Conservation (phyloP, 768 basidiomycete species). For the Suillus americanus region DNA sequence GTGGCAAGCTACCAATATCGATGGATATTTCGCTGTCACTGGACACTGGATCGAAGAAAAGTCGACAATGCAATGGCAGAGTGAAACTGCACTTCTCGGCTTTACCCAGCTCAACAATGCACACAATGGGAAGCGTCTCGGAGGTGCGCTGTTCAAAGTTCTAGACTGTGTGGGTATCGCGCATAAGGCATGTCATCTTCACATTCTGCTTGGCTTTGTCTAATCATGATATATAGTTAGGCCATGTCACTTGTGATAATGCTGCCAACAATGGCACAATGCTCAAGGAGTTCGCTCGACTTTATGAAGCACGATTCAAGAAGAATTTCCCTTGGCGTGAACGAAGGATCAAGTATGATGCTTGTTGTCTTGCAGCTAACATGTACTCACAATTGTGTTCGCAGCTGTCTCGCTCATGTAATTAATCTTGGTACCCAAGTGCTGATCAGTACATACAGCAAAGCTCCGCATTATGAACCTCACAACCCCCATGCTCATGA, state of each 20-base stretch:
- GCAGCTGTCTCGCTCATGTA: conserved; percentile 34
- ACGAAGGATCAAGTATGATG: background rate
- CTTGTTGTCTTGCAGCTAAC: background rate
- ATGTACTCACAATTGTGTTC: background rate
- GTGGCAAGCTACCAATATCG: conserved; percentile 40
- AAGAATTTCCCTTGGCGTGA: background rate
- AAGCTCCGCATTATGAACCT: background rate
- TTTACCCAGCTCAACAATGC: conserved; percentile 38
- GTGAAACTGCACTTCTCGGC: conserved; percentile 32
- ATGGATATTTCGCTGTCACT: conserved; percentile 41
- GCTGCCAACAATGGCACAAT: conserved; percentile 38
- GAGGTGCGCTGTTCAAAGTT: conserved; percentile 38
- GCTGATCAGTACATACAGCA: conserved; percentile 16
- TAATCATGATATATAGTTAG: conserved; percentile 8
- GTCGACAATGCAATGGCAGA: conserved; percentile 24
- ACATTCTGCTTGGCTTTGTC: background rate
- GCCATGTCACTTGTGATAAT: conserved; percentile 38
- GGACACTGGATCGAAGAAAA: conserved; percentile 38
- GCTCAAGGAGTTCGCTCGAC: conserved; percentile 25
- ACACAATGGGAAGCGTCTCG: conserved; percentile 32
- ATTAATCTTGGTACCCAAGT: conserved; percentile 35
- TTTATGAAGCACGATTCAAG: background rate
- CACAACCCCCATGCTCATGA: background rate
- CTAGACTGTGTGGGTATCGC: conserved; percentile 23
- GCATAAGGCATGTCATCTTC: conserved; percentile 22